Evolutionary conservation across 345 rosid genomes (phyloP), one percentile per base, ranked within the genome.

Genomic region (Citrus inodora): DNA sequence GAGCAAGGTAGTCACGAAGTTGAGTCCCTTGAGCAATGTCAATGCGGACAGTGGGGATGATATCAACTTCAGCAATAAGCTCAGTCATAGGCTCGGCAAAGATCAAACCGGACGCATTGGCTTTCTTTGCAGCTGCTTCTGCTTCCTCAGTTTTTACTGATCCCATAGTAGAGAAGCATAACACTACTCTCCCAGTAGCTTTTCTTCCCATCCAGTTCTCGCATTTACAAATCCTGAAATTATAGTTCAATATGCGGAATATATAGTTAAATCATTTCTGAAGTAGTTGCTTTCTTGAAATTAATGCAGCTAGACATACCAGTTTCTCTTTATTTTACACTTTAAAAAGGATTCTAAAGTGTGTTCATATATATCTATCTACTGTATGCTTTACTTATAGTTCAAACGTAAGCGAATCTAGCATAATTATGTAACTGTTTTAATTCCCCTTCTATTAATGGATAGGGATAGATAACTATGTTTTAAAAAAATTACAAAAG

Each of bases 121-220:
- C 92, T 55, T 14, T 76, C 77, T 77, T 78, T 33, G 86, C 90
- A 5, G 95, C 97, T 73, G 13, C 85, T 76, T 86, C 89, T 25
- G 94, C 95, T 7, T 70, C 83, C 40, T 73, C 92, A 5, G 69
- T 81, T 35, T 79, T 59, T 58, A 85, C 48, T 25, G 80, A 65
- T n/a, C 92, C 94, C 53, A 80, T 58, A 1, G 82, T 84, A 13
- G 93, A 84, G 85, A 93, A 91, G 81, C 97, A 92, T 28, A 91
- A 38, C 55, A 93, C 70, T 37, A 88, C 62, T 70, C 30, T 87
- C 40, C 88, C 87, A 7, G 32, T 81, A 24, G 93, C 95, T n/a
- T 16, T 1, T 61, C n/a, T 85, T 42, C 67, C 40, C 9, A 73
- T 80, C 90, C 90, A 86, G 14, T 70, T 74, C 51, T 80, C 89